Percentiles rank a stretch among this genome's conserved stretches.
These are phyloP conservation scores for Sporobolus alterniflorus DNA, from an alignment of 202 grass and related monocot genomes.

Conservation along the genomic window DNA sequence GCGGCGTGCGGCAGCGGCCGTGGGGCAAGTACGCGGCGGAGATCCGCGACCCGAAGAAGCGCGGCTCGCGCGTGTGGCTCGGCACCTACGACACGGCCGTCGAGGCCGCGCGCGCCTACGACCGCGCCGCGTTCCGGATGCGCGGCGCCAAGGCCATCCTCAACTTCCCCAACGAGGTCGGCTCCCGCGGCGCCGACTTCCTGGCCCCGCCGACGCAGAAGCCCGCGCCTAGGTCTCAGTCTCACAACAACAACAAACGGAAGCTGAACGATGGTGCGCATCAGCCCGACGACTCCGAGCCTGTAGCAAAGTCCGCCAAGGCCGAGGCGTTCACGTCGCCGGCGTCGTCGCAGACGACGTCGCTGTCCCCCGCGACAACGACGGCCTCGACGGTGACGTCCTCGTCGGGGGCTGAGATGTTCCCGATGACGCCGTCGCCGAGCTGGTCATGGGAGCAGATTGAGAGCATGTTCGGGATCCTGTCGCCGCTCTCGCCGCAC, in stretches of 20 bases:
- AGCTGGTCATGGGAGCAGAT: conserved; percentile 66
- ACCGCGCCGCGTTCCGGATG: conserved; percentile 89
- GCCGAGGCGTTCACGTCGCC: conserved; percentile 24
- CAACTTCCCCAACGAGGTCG: conserved; percentile 99
- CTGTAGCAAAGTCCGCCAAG: conserved; percentile 30
- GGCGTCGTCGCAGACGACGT: conserved; percentile 20
- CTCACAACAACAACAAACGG: conserved; percentile 9
- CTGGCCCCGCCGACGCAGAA: neutral
- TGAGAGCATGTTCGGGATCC: conserved; percentile 46
- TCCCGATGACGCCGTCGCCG: conserved; percentile 54
- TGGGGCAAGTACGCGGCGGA: conserved; percentile 99
- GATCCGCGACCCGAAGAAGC: conserved; percentile 93
- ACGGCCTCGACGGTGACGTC: conserved; percentile 38
- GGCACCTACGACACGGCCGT: conserved; percentile 94
- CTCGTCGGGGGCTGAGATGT: conserved; percentile 25
- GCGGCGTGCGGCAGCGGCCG: conserved; percentile 93
- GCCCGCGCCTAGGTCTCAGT: neutral
- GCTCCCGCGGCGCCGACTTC: conserved; percentile 39
- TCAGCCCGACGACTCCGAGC: neutral
- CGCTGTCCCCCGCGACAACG: conserved; percentile 40
- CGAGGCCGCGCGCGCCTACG: conserved; percentile 90
- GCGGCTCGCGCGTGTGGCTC: conserved; percentile 91
- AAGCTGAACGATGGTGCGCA: conserved; percentile 25
- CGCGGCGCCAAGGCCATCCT: conserved; percentile 93
- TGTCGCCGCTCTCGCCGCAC: conserved; percentile 70